These are phyloP conservation scores for Glycine tomentella DNA, from an alignment of 306 rosid genomes.

Conservation along the genomic window DNA sequence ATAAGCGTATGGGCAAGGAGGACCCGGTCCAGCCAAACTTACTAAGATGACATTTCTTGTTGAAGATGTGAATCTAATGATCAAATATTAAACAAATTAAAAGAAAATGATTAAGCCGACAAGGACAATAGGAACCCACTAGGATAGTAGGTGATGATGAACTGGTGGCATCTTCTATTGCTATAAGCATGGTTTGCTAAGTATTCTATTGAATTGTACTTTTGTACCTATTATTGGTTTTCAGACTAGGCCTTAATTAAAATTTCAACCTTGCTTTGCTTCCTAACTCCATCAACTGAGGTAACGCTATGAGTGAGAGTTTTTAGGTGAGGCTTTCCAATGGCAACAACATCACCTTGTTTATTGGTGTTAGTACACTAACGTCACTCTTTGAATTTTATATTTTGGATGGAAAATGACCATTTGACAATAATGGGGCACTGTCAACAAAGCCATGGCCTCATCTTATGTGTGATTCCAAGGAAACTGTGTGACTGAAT, in stretches of 20 bases:
- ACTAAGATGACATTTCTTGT: conserved; percentile 41
- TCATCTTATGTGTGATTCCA: conserved; percentile 40
- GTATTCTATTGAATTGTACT: neutral
- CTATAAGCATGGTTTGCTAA: conserved; percentile 49
- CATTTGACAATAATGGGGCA: conserved; percentile 31
- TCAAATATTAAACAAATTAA: conserved; percentile 35
- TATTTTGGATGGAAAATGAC: conserved; percentile 48
- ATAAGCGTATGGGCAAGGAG: conserved; percentile 39
- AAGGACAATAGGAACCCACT: conserved; percentile 22
- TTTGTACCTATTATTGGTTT: conserved; percentile 27
- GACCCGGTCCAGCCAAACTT: conserved; percentile 40
- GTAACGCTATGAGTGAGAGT: conserved; percentile 21
- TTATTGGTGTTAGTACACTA: conserved; percentile 32
- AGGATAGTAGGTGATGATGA: conserved; percentile 33
- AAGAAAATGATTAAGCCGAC: conserved; percentile 36
- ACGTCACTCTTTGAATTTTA: conserved; percentile 42
- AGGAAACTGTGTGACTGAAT: conserved; percentile 36
- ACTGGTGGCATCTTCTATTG: conserved; percentile 16
- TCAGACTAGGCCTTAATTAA: conserved; percentile 20
- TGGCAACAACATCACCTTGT: neutral
- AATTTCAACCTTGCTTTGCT: neutral
- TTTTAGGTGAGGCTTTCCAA: conserved; percentile 27
- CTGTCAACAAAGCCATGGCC: conserved; percentile 5
- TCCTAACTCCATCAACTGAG: conserved; percentile 17
- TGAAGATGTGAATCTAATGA: conserved; percentile 47